Base-by-base conservation (phyloP, 139 green algal species). In the Chlamydomonas incerta region DNA sequence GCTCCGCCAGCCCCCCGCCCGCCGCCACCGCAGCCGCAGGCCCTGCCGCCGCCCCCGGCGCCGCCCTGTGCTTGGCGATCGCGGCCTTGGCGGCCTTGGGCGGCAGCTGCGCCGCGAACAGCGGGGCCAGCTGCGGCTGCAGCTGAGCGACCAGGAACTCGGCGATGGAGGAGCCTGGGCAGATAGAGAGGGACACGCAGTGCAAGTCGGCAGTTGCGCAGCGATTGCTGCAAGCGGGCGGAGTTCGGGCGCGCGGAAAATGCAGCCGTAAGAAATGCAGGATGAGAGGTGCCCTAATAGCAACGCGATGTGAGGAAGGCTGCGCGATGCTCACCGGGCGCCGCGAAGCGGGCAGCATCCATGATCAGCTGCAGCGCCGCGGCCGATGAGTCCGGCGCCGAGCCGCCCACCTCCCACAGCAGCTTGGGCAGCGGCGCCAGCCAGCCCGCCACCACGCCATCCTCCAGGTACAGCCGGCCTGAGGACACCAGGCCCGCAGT, bases 341-440 rank as follows among this genome's bases (percentile, higher is more conserved):
- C 33, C 14, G 82, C 77, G 26, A 87, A 87, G 23, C 90, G 65
- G 17, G 70, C 87, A 8, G 90, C 90, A 17, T 91, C 85, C 29
- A 88, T 85, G 33, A 91, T 52, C 86, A 91, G 80, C 52, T 23
- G 17, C 80, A 93, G 88, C 34, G 82, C 70, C 52, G 90, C 41
- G 13, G 37, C 67, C 26, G 81, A 86, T 28, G 66, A 70, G 21
- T 87, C 72, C 1, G 90, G 88, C 14, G 69, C 72, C 0, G 21
- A n/a, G 33, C n/a, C 55, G 34, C 88, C 88, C 24, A 81, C 68
- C 75, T 92, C 87, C 88, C 88, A 94, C 80, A 94, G 71, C 74
- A 90, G 68, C 72, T 90, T 92, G 18, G 90, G 90, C 41, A 91
- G 83, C 23, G 80, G 76, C 58, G 31, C 69, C 66, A 94, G 66